Conservation (phyloP, 768 basidiomycete species). For the Sistotremastrum suecicum region DNA sequence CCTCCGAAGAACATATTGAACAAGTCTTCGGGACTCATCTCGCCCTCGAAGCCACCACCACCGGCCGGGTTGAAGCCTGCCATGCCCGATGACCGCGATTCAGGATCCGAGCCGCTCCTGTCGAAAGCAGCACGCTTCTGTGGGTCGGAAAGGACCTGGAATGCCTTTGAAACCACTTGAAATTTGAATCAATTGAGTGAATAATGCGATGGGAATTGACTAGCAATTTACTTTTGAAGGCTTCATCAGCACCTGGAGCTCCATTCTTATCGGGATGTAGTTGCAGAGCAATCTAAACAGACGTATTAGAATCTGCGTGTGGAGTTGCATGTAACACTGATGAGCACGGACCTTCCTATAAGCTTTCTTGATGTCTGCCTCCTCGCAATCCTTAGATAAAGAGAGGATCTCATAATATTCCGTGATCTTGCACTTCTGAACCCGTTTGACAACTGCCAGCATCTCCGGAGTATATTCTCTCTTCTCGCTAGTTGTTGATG, state of each 20-base stretch:
- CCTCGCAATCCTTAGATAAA: slow-evolving; percentile 68
- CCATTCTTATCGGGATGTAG: slow-evolving; percentile 91
- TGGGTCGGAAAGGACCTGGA: slow-evolving; percentile 78
- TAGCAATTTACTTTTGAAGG: slow-evolving; percentile 74
- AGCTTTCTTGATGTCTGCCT: slow-evolving; percentile 80
- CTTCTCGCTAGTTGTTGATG: slow-evolving; percentile 35
- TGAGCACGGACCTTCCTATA: slow-evolving; percentile 74
- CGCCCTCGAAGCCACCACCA: slow-evolving; percentile 48
- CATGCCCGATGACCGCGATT: slow-evolving; percentile 65
- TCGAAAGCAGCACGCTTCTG: slow-evolving; percentile 86
- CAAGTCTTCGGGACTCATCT: slow-evolving; percentile 88
- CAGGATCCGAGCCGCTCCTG: slow-evolving; percentile 76
- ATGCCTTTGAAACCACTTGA: slow-evolving; percentile 93
- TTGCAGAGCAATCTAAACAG: slow-evolving; percentile 62
- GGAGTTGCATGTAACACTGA: background rate
- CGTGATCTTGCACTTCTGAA: slow-evolving; percentile 72
- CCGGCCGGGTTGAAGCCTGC: slow-evolving; percentile 34
- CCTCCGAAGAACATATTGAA: slow-evolving; percentile 99
- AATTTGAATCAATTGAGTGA: slow-evolving; percentile 1
- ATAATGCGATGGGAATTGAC: slow-evolving; percentile 1
- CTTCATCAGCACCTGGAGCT: slow-evolving; percentile 96
- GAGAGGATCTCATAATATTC: slow-evolving; percentile 90
- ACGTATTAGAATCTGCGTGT: slow-evolving; percentile 1
- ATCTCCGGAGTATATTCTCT: slow-evolving; percentile 84
- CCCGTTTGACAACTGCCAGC: slow-evolving; percentile 66